Evolutionary conservation across 2,329 filamentous ascomycete species (phyloP).

Genomic region (Parafenestella ontariensis): DNA sequence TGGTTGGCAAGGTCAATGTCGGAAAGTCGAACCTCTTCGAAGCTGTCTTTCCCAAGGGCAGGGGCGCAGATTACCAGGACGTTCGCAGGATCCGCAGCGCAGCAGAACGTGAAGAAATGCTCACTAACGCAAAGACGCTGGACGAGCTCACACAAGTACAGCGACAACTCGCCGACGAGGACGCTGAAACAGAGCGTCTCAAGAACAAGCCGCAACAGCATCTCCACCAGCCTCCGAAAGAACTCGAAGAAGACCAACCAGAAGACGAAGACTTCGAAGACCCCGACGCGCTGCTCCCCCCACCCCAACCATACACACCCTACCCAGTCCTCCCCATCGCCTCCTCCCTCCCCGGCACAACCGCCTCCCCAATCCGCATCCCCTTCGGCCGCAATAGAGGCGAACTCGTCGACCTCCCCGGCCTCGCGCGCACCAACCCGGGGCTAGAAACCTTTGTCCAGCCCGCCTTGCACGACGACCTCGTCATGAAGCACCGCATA

Average conservation of each 20-base stretch:
- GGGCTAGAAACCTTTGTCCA: constrained; percentile 74
- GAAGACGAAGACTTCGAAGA: constrained; percentile 40
- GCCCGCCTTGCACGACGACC: constrained; percentile 67
- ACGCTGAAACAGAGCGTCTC: constrained; percentile 34
- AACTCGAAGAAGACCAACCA: constrained; percentile 20
- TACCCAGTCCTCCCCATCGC: constrained; percentile 88
- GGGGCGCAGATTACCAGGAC: constrained; percentile 46
- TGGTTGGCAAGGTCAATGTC: constrained; percentile 98
- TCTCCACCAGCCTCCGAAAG: constrained; percentile 26
- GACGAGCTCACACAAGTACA: constrained; percentile 36
- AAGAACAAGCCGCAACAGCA: constrained; percentile 26
- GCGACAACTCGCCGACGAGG: constrained; percentile 42
- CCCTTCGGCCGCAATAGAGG: constrained; percentile 86
- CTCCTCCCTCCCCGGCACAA: constrained; percentile 88
- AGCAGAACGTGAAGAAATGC: constrained; percentile 42
- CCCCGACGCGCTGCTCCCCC: constrained; percentile 70
- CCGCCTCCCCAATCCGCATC: constrained; percentile 90
- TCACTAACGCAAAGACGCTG: constrained; percentile 33
- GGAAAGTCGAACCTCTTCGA: constrained; percentile 95
- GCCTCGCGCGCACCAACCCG: constrained; percentile 71
- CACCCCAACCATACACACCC: constrained; percentile 72
- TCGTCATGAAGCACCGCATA: constrained; percentile 81
- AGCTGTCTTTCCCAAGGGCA: constrained; percentile 79
- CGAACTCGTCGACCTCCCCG: constrained; percentile 92
- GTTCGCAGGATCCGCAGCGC: constrained; percentile 44